phyloP scores from a whole-genome alignment of 1,284 basidiomycete genomes.

The Marasmius oreades region DNA sequence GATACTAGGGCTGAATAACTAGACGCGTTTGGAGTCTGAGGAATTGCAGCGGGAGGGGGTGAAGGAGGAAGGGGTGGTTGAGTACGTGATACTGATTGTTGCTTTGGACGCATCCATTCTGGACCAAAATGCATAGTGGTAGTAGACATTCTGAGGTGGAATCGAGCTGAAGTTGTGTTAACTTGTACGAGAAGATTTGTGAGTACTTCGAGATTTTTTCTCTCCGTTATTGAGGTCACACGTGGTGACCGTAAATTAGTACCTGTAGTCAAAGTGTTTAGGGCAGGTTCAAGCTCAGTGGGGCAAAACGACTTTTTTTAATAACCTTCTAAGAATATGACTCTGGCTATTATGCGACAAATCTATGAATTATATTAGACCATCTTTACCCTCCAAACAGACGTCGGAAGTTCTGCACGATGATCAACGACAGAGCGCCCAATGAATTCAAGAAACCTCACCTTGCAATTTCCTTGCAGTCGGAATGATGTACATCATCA shows the following conservation, averaged over 20 bases:
- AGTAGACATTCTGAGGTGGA: slow-evolving; percentile 54
- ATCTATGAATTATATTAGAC: slow-evolving; percentile 20
- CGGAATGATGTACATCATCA: slow-evolving; percentile 81
- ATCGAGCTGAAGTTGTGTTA: slow-evolving; percentile 12
- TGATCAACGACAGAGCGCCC: slow-evolving; percentile 10
- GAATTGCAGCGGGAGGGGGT: slow-evolving; percentile 39
- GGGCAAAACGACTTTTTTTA: slow-evolving; percentile 10
- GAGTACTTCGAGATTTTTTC: slow-evolving; percentile 20
- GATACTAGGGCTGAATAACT: slow-evolving; percentile 80
- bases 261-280: too few species aligned
- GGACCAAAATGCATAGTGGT: slow-evolving; percentile 84
- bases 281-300: slow-evolving; percentile 21
- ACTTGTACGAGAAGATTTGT: slow-evolving; percentile 18
- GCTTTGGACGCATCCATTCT: slow-evolving; percentile 86
- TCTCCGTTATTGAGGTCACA: slow-evolving; percentile 18
- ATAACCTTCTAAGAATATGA: neutral
- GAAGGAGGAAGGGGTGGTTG: slow-evolving; percentile 61
- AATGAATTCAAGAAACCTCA: slow-evolving; percentile 36
- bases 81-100: slow-evolving; percentile 50
- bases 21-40: slow-evolving; percentile 50
- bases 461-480: slow-evolving; percentile 84
- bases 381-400: slow-evolving; percentile 59
- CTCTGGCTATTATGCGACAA: too few species aligned
- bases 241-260: slow-evolving; percentile 21
- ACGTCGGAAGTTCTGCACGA: slow-evolving; percentile 49